These are phyloP conservation scores for Phytophthora cactorum DNA, from an alignment of 352 stramenopile species.

Conservation along the genomic window DNA sequence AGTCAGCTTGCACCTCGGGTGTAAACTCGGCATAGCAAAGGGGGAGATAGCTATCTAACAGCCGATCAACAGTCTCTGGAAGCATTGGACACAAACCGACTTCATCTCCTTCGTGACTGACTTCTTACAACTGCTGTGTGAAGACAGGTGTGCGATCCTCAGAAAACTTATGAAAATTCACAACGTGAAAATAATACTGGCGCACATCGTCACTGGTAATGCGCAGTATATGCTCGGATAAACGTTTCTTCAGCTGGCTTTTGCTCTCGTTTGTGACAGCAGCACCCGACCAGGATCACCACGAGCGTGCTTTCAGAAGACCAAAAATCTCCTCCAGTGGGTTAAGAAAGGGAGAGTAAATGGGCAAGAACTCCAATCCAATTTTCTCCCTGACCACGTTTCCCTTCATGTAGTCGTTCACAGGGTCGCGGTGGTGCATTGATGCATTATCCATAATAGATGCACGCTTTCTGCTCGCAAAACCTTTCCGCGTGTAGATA, in stretches of 20 bases:
- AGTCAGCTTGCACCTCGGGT: not conserved
- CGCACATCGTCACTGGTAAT: not conserved
- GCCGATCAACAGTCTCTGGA: not conserved
- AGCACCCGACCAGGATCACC: not conserved
- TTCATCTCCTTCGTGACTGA: not conserved
- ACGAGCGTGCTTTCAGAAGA: not conserved
- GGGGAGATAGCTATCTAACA: not conserved
- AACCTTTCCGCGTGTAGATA: not conserved
- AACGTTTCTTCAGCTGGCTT: not conserved
- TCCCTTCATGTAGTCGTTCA: not conserved
- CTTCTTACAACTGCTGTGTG: not conserved
- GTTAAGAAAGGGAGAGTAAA: too few species aligned
- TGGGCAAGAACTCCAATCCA: not conserved
- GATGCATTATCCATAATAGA: conserved; percentile 3
- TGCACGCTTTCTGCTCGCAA: not conserved
- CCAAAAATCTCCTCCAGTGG: not conserved
- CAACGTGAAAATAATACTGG: not conserved
- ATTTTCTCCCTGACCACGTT: not conserved
- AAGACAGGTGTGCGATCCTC: not conserved
- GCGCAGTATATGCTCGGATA: not conserved
- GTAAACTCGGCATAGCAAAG: not conserved
- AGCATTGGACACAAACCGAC: not conserved
- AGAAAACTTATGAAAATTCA: not conserved
- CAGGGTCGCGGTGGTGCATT: not conserved
- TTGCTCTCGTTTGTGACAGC: not conserved